Evolutionary conservation across 176 grass and related monocot species (phyloP).

Genomic region (Rhynchospora pubera): DNA sequence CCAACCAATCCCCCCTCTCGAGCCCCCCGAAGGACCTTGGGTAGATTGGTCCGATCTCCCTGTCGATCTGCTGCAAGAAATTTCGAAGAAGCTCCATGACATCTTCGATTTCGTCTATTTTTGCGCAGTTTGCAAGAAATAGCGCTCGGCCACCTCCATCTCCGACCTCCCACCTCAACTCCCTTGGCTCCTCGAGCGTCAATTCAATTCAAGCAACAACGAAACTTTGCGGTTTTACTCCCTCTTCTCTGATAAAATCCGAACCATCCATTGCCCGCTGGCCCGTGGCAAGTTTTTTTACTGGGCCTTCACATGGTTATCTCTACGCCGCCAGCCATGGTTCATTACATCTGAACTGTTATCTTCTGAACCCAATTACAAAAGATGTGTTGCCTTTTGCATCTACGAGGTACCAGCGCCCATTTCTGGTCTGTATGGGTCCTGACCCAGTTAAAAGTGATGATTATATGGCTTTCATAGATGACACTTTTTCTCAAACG

Average conservation of each 20-base stretch:
- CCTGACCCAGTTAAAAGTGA: neutral
- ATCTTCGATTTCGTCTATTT: slow-evolving; percentile 22
- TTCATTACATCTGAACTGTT: neutral
- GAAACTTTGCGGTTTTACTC: neutral
- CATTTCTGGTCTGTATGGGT: neutral
- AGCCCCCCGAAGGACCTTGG: neutral
- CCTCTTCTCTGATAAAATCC: neutral
- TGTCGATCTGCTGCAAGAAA: neutral
- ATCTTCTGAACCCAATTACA: neutral
- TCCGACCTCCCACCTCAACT: neutral
- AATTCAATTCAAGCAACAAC: neutral
- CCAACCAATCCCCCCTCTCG: neutral
- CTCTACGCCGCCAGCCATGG: neutral
- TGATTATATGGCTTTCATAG: neutral
- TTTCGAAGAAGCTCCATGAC: slow-evolving; percentile 21
- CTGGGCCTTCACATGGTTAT: neutral
- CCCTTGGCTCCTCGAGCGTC: slow-evolving; percentile 15
- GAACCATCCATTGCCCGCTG: neutral
- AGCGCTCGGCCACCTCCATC: neutral
- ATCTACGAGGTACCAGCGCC: neutral
- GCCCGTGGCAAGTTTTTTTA: neutral
- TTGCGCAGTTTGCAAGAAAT: slow-evolving; percentile 15
- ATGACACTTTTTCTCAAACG: neutral
- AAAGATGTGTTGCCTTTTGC: neutral
- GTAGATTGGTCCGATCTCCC: slow-evolving; percentile 14